phyloP scores from a whole-genome alignment of 2,329 filamentous ascomycete genomes.

The Neonectria neomacrospora region DNA sequence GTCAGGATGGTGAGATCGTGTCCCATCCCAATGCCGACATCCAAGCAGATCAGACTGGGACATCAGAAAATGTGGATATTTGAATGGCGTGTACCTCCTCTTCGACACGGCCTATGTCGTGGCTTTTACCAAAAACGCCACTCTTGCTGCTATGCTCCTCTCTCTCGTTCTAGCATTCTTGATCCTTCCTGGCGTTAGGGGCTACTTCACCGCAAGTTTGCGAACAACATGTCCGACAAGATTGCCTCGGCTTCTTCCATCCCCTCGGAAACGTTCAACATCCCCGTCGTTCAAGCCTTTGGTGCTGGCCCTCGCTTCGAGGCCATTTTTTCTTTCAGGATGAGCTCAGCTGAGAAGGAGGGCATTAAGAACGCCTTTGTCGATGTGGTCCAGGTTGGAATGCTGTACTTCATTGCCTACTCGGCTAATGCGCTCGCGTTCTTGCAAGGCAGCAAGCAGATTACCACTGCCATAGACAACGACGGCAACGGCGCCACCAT shows the following conservation, averaged over 20 bases:
- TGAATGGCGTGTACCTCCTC: conserved; percentile 69
- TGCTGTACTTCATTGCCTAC: conserved; percentile 75
- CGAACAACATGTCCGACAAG: conserved; percentile 60
- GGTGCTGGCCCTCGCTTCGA: conserved; percentile 69
- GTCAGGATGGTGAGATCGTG: conserved; percentile 71
- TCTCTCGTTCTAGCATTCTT: conserved; percentile 72
- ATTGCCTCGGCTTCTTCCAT: conserved; percentile 70
- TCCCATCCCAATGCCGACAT: conserved; percentile 74
- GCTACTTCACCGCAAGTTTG: conserved; percentile 63
- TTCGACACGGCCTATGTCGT: conserved; percentile 75
- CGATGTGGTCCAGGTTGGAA: conserved; percentile 67
- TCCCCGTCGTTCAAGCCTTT: conserved; percentile 72
- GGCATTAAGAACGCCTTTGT: conserved; percentile 68
- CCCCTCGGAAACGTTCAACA: conserved; percentile 70
- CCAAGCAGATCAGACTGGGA: conserved; percentile 73
- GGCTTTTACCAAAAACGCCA: conserved; percentile 72
- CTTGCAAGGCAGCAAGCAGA: conserved; percentile 71
- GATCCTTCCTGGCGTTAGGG: conserved; percentile 66
- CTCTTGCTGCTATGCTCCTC: conserved; percentile 71
- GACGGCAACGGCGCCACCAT: conserved; percentile 52
- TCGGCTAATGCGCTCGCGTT: conserved; percentile 74
- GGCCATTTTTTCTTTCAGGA: conserved; percentile 64
- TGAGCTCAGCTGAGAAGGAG: conserved; percentile 60
- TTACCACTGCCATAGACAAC: conserved; percentile 53
- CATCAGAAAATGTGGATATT: conserved; percentile 77